Conservation (phyloP, 768 basidiomycete species). For the Podaxis rugospora region DNA sequence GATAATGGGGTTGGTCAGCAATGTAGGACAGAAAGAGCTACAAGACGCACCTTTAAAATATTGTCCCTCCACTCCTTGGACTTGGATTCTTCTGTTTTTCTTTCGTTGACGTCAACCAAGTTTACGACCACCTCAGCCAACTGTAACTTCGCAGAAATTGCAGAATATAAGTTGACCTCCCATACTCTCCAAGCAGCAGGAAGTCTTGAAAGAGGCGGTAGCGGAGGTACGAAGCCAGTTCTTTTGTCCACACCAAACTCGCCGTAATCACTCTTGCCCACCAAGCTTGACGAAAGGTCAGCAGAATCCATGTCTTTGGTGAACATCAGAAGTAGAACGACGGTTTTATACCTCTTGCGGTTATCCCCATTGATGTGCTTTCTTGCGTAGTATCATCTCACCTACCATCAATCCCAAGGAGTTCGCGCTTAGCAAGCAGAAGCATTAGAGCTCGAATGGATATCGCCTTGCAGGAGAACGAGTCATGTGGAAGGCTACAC, state of each 20-base stretch:
- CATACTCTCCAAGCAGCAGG: slow-evolving; percentile 61
- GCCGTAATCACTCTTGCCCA: neutral
- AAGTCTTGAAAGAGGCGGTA: slow-evolving; percentile 62
- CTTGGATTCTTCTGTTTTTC: slow-evolving; percentile 11
- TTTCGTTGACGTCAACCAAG: slow-evolving; percentile 29
- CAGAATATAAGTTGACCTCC: slow-evolving; percentile 57
- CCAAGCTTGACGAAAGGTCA: neutral
- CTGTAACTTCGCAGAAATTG: slow-evolving; percentile 41
- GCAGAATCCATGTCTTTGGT: neutral
- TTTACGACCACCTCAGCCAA: slow-evolving; percentile 48
- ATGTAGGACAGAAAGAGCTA: neutral
- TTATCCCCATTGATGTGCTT: no score
- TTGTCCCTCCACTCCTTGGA: slow-evolving; percentile 49
- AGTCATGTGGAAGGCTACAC: no score
- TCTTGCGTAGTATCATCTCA: no score
- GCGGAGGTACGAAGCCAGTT: slow-evolving; percentile 90
- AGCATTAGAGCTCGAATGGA: neutral
- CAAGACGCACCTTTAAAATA: slow-evolving; percentile 40
- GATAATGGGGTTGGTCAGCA: neutral
- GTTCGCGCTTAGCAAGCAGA: neutral
- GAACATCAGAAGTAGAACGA: no score
- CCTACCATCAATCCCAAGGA: neutral
- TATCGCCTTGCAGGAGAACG: no score
- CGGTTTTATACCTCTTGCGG: no score
- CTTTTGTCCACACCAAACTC: slow-evolving; percentile 82